Conservation (phyloP, 345 rosid species). For the Citrus unshiu region DNA sequence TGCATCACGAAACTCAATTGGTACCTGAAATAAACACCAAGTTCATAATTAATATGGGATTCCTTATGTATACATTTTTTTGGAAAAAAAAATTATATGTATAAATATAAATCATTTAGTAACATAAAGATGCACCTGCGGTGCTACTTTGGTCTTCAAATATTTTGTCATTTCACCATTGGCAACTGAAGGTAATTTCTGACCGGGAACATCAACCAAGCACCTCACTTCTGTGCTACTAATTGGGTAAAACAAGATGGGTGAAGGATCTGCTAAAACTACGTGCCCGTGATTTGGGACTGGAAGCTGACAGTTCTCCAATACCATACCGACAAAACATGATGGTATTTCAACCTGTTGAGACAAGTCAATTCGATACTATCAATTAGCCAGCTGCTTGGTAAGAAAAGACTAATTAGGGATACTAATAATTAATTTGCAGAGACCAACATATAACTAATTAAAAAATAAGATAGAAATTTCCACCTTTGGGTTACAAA, state of each 20-base stretch:
- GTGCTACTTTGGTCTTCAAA: constrained; percentile 32
- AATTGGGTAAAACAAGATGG: not conserved
- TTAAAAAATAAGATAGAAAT: too few relatives aligned
- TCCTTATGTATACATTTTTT: not conserved
- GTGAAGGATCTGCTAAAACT: constrained; percentile 40
- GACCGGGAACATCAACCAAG: constrained; percentile 29
- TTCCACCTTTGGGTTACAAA: not conserved
- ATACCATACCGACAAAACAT: constrained; percentile 35
- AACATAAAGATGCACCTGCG: constrained; percentile 16
- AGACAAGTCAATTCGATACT: not conserved
- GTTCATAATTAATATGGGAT: not conserved
- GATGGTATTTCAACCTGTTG: constrained; percentile 45
- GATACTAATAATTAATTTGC: not conserved
- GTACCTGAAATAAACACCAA: constrained; percentile 23
- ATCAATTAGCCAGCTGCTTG: not conserved
- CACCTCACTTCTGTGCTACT: not conserved
- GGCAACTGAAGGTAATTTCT: constrained; percentile 34
- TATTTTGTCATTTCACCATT: not conserved
- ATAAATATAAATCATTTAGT: not conserved
- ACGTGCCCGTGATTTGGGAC: constrained; percentile 44
- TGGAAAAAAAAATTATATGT: too few relatives aligned
- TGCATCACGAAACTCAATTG: constrained; percentile 23
- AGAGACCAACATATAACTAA: too few relatives aligned
- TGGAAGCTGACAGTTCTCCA: constrained; percentile 40
- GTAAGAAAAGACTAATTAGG: not conserved